Evolutionary conservation across 1,139 yeast genomes (phyloP), one percentile per base, ranked within the genome.

Genomic region (Candida buenavistaensis): DNA sequence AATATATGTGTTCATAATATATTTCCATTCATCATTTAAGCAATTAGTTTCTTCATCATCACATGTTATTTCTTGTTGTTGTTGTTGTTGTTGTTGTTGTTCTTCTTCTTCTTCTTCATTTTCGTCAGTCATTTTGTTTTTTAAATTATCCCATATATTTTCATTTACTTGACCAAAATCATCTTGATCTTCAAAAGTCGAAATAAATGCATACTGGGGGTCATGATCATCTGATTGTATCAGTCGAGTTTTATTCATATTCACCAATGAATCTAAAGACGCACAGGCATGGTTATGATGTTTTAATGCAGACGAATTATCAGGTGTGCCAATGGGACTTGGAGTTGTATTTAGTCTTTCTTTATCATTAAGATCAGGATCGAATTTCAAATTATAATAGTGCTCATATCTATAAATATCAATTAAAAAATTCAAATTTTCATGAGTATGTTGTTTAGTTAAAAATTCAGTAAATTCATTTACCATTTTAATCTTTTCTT

Each of bases 341-440:
- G 6, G 6, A 9, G 9, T 4, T 6, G 3, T 6, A 11, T 3
- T 6, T 4, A 6, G 12, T 29, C 7, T n/a, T 15, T 19, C 26
- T 14, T 26, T 5, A 8, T 16, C n/a, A 13, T 13, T 19, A 27
- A 19, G 14, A 22, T 27, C 27, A 4, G 4, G 22, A 20, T 20
- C 22, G 6, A 38, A 27, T 13, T 38, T 37, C 23, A 51, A 48
- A 32, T 55, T 60, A 41, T 51, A 61, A 41, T 48, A 54, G 46
- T 56, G 55, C 43, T 69, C 75, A 48, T 73, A 73, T 35, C 64
- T 66, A 51, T 57, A 71, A 12, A 72, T 67, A 37, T 69, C 72
- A 5, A 73, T 57, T 26, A 74, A 51, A 43, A 74, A 74, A 32
- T 59, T 50, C 30, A 74, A 55, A 47, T 71, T 73, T 49, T 74